Evolutionary conservation across 139 green algal species (phyloP), one percentile per base, ranked within the genome.

Genomic region (Chlamydomonas sp.): DNA sequence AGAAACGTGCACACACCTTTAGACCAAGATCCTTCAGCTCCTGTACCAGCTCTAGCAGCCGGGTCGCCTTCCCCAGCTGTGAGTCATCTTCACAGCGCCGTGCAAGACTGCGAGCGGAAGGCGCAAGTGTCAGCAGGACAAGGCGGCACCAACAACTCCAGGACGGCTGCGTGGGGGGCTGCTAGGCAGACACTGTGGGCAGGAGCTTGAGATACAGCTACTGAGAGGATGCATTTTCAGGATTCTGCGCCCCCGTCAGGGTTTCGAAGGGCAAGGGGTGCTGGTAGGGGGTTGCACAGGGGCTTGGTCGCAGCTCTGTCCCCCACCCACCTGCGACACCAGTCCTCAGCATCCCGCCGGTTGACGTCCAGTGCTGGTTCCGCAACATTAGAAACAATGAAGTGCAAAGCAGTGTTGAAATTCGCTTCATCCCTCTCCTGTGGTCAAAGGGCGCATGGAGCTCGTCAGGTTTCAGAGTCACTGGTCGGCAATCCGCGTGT

Each of bases 71-170:
- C 61, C 0, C 71, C 15, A 17, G 3, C 62, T 86, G 82, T 2
- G 82, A 86, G 69, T 86, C 82, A 4, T 79, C 69, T 5, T 86
- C 82, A 62, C 82, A 86, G 0, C 82, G 60, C 66, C 14, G 71
- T 20, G 72, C 82, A 60, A 86, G n/a, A 61, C 82, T 86, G 82
- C 12, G 68, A 7, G 5, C 9, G 58, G 58, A 10, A 17, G 18
- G 69, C 31, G 31, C 31, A 49, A 49, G 31, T 49, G 31, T 49
- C 31, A 49, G 31, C 31, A 49, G 31, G 31, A 49, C 31, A 49
- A 49, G 31, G 31, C 31, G 31, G 31, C 31, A 49, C 31, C 31
- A 49, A 49, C 31, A 49, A 49, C 31, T 49, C 31, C 31, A 49
- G 31, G 31, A 49, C 31, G 31, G 31, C 31, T 49, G 31, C 31